Evolutionary conservation across 2,329 filamentous ascomycete species (phyloP), one percentile per base, ranked within the genome.

Genomic region (Phaeosphaeriaceae sp.): DNA sequence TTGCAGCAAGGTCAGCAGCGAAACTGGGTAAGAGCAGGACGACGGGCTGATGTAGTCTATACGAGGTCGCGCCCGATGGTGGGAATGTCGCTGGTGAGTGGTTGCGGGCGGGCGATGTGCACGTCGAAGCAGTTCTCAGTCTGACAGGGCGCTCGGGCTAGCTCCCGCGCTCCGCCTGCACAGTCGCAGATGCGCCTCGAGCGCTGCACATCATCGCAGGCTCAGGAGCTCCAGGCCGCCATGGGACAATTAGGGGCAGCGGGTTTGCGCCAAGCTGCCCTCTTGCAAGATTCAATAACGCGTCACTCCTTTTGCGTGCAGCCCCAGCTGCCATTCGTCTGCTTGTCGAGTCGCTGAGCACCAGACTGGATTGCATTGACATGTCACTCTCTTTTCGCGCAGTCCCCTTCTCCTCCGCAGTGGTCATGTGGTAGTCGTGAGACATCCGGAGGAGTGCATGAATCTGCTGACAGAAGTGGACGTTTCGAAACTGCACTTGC

Each of bases 1-100:
- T 76, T 65, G 76, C 75, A 25, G 67, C 59, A 47, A 63, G 71
- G 48, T 62, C 69, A 7, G 73, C 72, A 33, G 72, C 68, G 47
- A 67, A 59, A 62, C 58, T 73, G 58, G 66, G 58, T 19, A 65
- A 56, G 63, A 48, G 20, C 33, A 47, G 48, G 55, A 20, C 22
- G 44, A 15, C 15, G 5, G 51, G 21, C 40, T 42, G 36, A 42
- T 47, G 3, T 31, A 46, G 21, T n/a, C 19, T 21, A 40, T 36
- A n/a, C 36, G 25, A 47, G 21, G 22, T 4, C 9, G 9, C 9
- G 21, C n/a, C 21, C 10, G 21, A 45, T 10, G 13, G 45, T 27
- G 45, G 27, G 45, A 25, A 24, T 21, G 20, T 10, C 24, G 11
- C 20, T 9, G 46, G 31, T 11, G 46, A 42, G 27, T 27, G 33